Evolutionary conservation across 257 asterid species (phyloP).

Genomic region (Euphrasia confusa): DNA sequence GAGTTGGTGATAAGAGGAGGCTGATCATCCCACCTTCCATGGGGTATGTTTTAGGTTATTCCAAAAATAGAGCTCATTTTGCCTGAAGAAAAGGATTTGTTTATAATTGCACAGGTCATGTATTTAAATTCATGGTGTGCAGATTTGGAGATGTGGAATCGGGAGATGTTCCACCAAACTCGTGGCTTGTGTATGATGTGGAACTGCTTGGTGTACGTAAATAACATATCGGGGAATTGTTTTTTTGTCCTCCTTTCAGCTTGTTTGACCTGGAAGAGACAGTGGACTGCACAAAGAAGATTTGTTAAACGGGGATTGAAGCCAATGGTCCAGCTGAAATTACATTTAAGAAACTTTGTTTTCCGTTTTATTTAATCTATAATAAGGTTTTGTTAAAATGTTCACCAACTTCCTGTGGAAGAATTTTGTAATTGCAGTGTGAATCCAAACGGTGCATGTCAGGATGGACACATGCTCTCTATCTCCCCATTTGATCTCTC

Average conservation of each 20-base stretch:
- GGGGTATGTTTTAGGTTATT: conserved; percentile 50
- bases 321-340: conserved; percentile 38
- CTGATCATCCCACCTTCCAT: conserved; percentile 68
- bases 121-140: conserved; percentile 30
- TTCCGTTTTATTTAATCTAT: neutral
- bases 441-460: neutral
- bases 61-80: conserved; percentile 1
- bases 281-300: conserved; percentile 21
- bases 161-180: conserved; percentile 71
- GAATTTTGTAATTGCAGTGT: conserved; percentile 13
- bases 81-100: neutral
- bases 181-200: conserved; percentile 78
- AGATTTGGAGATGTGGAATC: conserved; percentile 47
- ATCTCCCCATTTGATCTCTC: neutral
- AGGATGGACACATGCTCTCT: neutral
- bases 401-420: conserved; percentile 14
- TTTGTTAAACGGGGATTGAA: conserved; percentile 35
- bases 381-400: neutral
- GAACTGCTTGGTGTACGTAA: conserved; percentile 50
- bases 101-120: conserved; percentile 3
- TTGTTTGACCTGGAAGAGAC: conserved; percentile 20
- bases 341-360: conserved; percentile 4
- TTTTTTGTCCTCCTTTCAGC: conserved; percentile 22
- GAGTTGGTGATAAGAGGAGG: conserved; percentile 81
- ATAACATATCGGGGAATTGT: conserved; percentile 15